Evolutionary conservation across 768 basidiomycete species (phyloP).

Genomic region (Agaricus blazei): DNA sequence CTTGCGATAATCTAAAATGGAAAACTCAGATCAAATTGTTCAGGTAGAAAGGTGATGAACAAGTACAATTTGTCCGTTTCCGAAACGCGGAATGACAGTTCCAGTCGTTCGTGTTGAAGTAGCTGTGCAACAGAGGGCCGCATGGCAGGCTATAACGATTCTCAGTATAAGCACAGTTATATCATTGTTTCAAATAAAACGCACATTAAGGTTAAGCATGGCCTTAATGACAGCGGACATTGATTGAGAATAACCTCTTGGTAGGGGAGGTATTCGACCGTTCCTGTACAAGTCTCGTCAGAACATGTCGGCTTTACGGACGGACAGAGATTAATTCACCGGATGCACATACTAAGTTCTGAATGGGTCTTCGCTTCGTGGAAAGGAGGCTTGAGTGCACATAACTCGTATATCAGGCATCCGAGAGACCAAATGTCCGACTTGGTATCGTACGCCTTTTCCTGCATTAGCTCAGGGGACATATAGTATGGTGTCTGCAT

Average conservation of each 20-base stretch:
- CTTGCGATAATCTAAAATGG: constrained; percentile 49
- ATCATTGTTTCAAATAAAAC: constrained; percentile 6
- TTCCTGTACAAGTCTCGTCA: constrained; percentile 38
- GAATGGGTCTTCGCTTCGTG: constrained; percentile 88
- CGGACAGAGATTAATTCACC: constrained; percentile 35
- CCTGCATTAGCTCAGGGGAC: constrained; percentile 98
- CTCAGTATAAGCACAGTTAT: background rate
- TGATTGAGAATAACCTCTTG: constrained; percentile 73
- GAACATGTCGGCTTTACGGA: background rate
- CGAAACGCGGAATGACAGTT: constrained; percentile 63
- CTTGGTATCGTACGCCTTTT: constrained; percentile 96
- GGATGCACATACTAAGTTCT: constrained; percentile 78
- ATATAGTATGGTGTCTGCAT: constrained; percentile 96
- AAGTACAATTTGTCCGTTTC: constrained; percentile 75
- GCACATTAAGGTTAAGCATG: constrained; percentile 82
- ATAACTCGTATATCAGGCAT: constrained; percentile 94
- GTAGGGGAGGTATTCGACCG: constrained; percentile 88
- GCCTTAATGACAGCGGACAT: constrained; percentile 74
- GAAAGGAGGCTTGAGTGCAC: constrained; percentile 90
- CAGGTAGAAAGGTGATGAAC: constrained; percentile 14
- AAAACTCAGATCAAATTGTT: background rate
- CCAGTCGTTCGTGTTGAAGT: constrained; percentile 73
- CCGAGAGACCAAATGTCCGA: constrained; percentile 99
- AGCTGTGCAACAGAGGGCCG: constrained; percentile 79
- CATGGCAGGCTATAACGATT: constrained; percentile 65